Percentiles rank a stretch among this genome's conserved stretches.
Conservation (phyloP, 495 filamentous ascomycete genomes). For the Pyrenula massariospora region DNA sequence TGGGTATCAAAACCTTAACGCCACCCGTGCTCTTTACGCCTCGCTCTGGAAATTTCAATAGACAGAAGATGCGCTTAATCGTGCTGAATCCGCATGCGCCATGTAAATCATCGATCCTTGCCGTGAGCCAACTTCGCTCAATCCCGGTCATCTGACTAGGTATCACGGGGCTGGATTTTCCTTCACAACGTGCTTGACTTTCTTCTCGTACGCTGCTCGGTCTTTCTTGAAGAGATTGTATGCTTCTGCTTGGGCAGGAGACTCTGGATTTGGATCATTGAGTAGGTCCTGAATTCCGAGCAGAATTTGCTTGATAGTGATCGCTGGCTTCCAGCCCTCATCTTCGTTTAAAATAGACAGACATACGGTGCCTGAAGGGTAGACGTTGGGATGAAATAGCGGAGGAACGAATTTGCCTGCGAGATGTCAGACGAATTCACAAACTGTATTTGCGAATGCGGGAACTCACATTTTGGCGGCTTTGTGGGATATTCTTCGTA, state of each 20-base stretch:
- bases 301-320: constrained; percentile 95
- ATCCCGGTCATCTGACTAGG: no score
- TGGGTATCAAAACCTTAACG: background rate
- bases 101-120: no score
- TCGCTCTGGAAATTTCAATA: background rate
- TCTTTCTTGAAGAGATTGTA: constrained; percentile 97
- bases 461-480: constrained; percentile 88
- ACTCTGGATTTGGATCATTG: constrained; percentile 93
- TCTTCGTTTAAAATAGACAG: constrained; percentile 97
- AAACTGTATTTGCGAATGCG: constrained; percentile 1
- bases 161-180: constrained; percentile 68
- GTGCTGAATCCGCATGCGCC: no score
- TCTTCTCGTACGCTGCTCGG: constrained; percentile 71
- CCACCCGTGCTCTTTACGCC: background rate
- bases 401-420: constrained; percentile 93
- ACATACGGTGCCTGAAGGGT: constrained; percentile 95
- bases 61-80: no score
- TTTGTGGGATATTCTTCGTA: constrained; percentile 91
- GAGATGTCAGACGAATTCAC: constrained; percentile 3
- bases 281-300: constrained; percentile 92
- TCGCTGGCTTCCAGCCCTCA: constrained; percentile 95
- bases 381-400: constrained; percentile 98
- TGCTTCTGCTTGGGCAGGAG: constrained; percentile 91
- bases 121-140: no score
- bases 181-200: constrained; percentile 72